phyloP scores from a whole-genome alignment of 2,329 filamentous ascomycete genomes.

The Fusarium pseudoanthophilum region DNA sequence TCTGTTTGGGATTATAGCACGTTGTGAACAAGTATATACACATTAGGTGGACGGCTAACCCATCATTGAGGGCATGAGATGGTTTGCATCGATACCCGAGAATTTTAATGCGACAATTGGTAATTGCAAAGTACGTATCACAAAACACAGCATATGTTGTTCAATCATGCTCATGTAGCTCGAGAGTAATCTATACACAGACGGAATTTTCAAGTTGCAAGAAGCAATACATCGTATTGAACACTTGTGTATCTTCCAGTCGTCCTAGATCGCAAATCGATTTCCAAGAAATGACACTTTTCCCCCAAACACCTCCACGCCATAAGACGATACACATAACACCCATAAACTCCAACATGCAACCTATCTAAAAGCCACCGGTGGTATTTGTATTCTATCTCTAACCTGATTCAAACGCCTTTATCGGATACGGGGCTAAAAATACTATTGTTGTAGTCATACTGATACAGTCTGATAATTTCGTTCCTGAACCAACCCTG shows the following conservation, averaged over 20 bases:
- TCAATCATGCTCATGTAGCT: background rate
- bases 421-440: background rate
- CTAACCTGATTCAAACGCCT: background rate
- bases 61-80: slow-evolving; percentile 21
- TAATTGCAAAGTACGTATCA: background rate
- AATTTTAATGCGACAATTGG: slow-evolving; percentile 23
- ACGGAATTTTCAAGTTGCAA: background rate
- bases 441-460: slow-evolving; percentile 14
- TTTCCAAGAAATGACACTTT: background rate
- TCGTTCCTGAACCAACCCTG: slow-evolving; percentile 2
- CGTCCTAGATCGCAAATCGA: background rate
- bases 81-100: slow-evolving; percentile 34
- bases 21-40: slow-evolving; percentile 4
- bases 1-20: slow-evolving; percentile 14
- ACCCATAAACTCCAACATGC: background rate
- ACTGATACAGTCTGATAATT: slow-evolving; percentile 33
- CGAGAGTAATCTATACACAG: background rate
- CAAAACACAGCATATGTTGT: background rate
- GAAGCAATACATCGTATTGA: background rate
- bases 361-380: background rate
- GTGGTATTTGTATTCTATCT: background rate
- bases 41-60: slow-evolving; percentile 5
- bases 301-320: background rate
- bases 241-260: background rate
- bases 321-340: background rate